These are phyloP conservation scores for Psilocybe azurescens DNA, from an alignment of 768 basidiomycete genomes.

Conservation along the genomic window DNA sequence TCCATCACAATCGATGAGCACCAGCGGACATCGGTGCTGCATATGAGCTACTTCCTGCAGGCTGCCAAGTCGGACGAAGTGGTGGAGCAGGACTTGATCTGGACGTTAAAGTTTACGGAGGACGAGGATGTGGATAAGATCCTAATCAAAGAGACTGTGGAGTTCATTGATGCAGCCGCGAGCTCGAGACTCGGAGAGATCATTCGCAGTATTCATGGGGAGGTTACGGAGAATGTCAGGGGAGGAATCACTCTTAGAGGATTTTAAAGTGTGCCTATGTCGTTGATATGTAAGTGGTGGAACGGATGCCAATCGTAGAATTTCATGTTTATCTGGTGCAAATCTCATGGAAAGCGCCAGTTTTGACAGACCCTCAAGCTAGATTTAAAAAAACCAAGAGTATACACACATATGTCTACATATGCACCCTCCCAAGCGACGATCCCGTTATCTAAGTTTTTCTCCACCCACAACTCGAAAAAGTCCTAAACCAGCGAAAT, in stretches of 20 bases:
- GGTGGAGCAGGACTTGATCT: slow-evolving; percentile 6
- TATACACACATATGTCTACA: not conserved
- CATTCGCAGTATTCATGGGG: not conserved
- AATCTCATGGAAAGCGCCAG: too few relatives aligned
- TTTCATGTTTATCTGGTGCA: too few relatives aligned
- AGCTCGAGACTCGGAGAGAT: slow-evolving; percentile 5
- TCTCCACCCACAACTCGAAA: not conserved
- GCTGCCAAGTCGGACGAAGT: not conserved
- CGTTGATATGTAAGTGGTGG: too few relatives aligned
- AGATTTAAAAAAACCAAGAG: not conserved
- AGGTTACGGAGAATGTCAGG: not conserved
- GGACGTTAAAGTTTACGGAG: slow-evolving; percentile 2
- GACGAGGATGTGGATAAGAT: slow-evolving; percentile 2
- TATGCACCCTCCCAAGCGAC: not conserved
- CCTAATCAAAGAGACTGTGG: slow-evolving; percentile 1
- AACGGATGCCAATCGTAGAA: too few relatives aligned
- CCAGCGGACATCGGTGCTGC: not conserved
- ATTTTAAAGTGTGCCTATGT: not conserved
- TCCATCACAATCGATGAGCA: not conserved
- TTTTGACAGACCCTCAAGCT: not conserved
- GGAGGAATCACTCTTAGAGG: slow-evolving; percentile 1
- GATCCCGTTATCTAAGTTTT: not conserved
- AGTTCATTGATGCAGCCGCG: slow-evolving; percentile 8
- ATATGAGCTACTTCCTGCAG: slow-evolving; percentile 6
- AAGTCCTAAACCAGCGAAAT: not conserved